Conservation (phyloP, 1,284 basidiomycete genomes). For the Sporisorium exsertum region DNA sequence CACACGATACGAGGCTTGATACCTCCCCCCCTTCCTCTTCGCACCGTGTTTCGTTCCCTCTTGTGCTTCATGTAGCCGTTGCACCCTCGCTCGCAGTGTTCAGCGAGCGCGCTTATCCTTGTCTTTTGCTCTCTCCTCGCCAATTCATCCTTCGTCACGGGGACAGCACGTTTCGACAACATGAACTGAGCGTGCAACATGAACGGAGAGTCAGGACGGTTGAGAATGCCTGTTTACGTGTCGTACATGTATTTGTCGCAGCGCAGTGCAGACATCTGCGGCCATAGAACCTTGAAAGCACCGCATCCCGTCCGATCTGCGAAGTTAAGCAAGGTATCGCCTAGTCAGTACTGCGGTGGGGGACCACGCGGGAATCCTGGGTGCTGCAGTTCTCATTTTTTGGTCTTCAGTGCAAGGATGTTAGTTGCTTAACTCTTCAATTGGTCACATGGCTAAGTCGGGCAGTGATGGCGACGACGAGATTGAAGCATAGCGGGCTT, state of each 20-base stretch:
- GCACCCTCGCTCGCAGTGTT: not conserved
- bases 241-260: too few species aligned
- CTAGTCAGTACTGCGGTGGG: slow-evolving; percentile 85
- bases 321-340: slow-evolving; percentile 83
- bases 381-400: slow-evolving; percentile 48
- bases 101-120: not conserved
- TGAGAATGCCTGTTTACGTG: too few species aligned
- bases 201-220: too few species aligned
- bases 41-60: not conserved
- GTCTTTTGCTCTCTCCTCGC: not conserved
- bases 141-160: not conserved
- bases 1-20: not conserved
- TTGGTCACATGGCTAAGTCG: too few species aligned
- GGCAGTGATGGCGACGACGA: not conserved
- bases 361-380: slow-evolving; percentile 85
- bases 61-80: not conserved
- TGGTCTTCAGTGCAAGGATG: too few species aligned
- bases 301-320: slow-evolving; percentile 84
- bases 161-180: not conserved
- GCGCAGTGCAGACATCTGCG: slow-evolving; percentile 77
- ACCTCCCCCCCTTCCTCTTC: not conserved
- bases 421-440: too few species aligned
- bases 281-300: slow-evolving; percentile 83
- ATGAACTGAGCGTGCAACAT: not conserved
- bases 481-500: not conserved